Conservation (phyloP, 2,329 filamentous ascomycete species). For the Aureobasidium melanogenum region DNA sequence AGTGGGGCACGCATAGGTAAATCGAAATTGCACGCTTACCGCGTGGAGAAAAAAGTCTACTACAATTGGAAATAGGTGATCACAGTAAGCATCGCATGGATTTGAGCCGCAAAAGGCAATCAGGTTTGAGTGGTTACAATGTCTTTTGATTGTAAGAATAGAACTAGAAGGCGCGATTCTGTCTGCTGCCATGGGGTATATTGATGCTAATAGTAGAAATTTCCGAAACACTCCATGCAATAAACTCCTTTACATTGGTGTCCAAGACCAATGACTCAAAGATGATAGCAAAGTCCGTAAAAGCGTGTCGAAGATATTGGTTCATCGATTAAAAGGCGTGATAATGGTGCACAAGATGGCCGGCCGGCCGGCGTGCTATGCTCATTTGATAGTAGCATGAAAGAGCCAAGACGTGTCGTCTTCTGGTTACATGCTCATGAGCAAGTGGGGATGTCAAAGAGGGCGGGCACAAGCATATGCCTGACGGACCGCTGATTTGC, state of each 20-base stretch:
- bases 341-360: neutral
- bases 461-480: neutral
- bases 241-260: neutral
- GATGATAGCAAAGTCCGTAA: neutral
- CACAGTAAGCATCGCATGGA: neutral
- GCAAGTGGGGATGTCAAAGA: neutral
- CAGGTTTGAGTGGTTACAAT: neutral
- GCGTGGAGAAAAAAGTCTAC: neutral
- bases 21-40: neutral
- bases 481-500: neutral
- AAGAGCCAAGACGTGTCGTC: neutral
- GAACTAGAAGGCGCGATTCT: neutral
- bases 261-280: neutral
- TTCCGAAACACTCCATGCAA: neutral
- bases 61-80: neutral
- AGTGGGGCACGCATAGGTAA: neutral
- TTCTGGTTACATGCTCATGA: neutral
- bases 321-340: neutral
- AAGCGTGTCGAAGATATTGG: neutral
- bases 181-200: slow-evolving; percentile 9
- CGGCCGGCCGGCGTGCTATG: neutral
- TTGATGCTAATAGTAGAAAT: neutral
- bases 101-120: neutral
- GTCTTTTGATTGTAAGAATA: neutral
- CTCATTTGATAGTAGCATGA: neutral